Conservation (phyloP, 306 rosid genomes). For the Dalbergia cochinchinensis region DNA sequence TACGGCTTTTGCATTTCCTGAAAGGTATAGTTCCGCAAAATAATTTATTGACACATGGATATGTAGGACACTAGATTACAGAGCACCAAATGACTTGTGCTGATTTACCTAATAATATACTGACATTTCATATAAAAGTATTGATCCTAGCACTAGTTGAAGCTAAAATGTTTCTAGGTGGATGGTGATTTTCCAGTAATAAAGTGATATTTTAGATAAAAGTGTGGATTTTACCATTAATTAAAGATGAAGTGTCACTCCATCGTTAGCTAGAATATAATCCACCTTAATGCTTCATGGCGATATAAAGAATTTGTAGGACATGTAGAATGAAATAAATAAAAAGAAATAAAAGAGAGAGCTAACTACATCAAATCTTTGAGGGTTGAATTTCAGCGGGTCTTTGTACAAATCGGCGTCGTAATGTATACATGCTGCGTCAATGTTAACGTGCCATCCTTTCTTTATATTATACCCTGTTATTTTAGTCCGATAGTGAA, state of each 20-base stretch:
- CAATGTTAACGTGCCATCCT: slow-evolving; percentile 84
- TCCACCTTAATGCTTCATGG: no score
- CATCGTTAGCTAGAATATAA: no score
- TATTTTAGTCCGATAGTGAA: neutral
- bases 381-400: slow-evolving; percentile 71
- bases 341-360: slow-evolving; percentile 17
- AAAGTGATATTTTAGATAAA: no score
- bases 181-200: no score
- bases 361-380: slow-evolving; percentile 75
- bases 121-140: no score
- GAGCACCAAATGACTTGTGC: no score
- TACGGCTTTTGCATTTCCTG: slow-evolving; percentile 80
- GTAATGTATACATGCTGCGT: slow-evolving; percentile 69
- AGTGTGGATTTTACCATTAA: no score
- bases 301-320: neutral
- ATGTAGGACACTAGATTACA: no score
- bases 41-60: neutral
- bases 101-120: no score
- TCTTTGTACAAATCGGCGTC: slow-evolving; percentile 68
- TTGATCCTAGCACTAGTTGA: no score
- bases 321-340: neutral
- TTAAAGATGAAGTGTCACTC: no score
- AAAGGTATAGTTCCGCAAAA: slow-evolving; percentile 5
- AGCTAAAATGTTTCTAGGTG: no score
- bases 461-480: slow-evolving; percentile 71